Percentiles rank a stretch among this genome's conserved stretches.
Evolutionary conservation across 805 yeast genomes (phyloP).

Genomic region (Yarrowia sp.): DNA sequence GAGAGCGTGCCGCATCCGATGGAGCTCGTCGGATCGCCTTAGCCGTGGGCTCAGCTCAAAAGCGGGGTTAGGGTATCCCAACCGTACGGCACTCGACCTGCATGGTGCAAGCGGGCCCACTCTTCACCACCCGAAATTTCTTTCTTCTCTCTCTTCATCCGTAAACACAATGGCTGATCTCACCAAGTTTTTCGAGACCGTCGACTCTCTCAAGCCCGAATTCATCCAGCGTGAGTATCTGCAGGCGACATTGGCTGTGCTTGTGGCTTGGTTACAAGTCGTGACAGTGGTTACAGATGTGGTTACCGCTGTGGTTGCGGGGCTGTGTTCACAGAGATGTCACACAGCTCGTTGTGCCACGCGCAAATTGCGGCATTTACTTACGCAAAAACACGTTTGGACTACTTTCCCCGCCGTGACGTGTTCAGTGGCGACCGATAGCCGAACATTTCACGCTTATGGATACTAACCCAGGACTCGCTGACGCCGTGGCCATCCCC

Average conservation of each 20-base stretch:
- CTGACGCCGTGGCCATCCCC: slow-evolving; percentile 88
- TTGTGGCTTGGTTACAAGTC: too few relatives aligned
- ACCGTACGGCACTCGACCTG: slow-evolving; percentile 24
- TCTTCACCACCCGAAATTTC: neutral
- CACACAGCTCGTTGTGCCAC: too few relatives aligned
- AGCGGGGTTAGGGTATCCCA: slow-evolving; percentile 4
- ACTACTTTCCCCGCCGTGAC: neutral
- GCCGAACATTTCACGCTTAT: too few relatives aligned
- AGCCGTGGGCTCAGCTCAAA: neutral
- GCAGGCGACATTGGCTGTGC: too few relatives aligned
- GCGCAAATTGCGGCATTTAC: too few relatives aligned
- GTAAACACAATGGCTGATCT: slow-evolving; percentile 23
- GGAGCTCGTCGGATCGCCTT: neutral
- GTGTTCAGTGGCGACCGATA: slow-evolving; percentile 3
- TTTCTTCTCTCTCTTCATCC: slow-evolving; percentile 22
- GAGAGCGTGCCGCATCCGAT: neutral
- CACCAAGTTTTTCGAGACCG: slow-evolving; percentile 18
- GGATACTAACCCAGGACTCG: slow-evolving; percentile 54
- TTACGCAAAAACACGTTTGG: too few relatives aligned
- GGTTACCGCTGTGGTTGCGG: too few relatives aligned
- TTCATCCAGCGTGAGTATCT: slow-evolving; percentile 44
- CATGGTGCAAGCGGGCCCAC: slow-evolving; percentile 16
- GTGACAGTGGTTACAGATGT: neutral
- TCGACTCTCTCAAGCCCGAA: slow-evolving; percentile 54
- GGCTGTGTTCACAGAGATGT: too few relatives aligned